phyloP scores from a whole-genome alignment of 352 stramenopile genomes.

The Phytophthora lateralis region DNA sequence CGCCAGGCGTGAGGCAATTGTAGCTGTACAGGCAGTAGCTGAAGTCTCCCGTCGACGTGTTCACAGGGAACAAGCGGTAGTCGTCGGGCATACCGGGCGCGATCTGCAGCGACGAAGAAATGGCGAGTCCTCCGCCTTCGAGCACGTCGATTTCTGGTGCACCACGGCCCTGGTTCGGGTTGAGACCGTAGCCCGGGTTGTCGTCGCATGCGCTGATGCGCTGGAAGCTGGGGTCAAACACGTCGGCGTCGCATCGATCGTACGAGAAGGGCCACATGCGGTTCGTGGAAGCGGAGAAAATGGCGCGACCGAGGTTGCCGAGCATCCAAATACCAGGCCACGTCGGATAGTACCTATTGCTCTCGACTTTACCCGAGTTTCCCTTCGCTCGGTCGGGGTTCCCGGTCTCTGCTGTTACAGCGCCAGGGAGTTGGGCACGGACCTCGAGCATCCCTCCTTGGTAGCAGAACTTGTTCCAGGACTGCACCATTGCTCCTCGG shows the following conservation, averaged over 20 bases:
- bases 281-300: slow-evolving; percentile 91
- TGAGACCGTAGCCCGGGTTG: slow-evolving; percentile 89
- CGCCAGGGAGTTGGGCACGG: slow-evolving; percentile 86
- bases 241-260: slow-evolving; percentile 76
- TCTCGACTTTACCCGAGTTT: slow-evolving; percentile 39
- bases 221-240: slow-evolving; percentile 46
- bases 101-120: slow-evolving; percentile 92
- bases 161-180: slow-evolving; percentile 82
- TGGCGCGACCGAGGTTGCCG: slow-evolving; percentile 92
- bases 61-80: slow-evolving; percentile 58
- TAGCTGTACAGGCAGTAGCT: slow-evolving; percentile 50
- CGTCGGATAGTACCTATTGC: slow-evolving; percentile 61
- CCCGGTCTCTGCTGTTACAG: slow-evolving; percentile 41
- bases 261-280: slow-evolving; percentile 96
- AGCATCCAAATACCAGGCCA: slow-evolving; percentile 95
- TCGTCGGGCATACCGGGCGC: slow-evolving; percentile 64
- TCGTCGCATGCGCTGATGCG: slow-evolving; percentile 80
- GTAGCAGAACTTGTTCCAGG: slow-evolving; percentile 97
- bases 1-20: slow-evolving; percentile 48
- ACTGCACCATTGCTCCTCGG: slow-evolving; percentile 90
- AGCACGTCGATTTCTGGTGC: slow-evolving; percentile 95
- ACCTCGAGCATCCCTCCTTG: slow-evolving; percentile 92
- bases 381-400: slow-evolving; percentile 47
- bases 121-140: slow-evolving; percentile 77
- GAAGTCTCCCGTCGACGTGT: slow-evolving; percentile 23